Conservation (phyloP, 192 early-diverging fungal species). For the Mortierella alpina region DNA sequence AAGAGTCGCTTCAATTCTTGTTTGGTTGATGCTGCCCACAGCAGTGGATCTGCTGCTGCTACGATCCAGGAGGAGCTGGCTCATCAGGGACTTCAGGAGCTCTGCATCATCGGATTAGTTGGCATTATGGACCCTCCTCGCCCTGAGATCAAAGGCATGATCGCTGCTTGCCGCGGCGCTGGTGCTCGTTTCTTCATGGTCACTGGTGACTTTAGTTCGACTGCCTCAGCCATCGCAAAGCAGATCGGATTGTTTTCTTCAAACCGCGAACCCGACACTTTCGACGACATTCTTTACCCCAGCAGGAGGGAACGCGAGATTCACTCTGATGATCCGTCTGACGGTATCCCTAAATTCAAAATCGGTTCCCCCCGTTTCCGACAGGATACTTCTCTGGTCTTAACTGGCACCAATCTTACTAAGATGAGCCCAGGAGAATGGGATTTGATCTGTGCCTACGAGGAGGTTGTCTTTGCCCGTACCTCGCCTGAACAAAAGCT, state of each 20-base stretch:
- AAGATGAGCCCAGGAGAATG: constrained; percentile 75
- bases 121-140: constrained; percentile 89
- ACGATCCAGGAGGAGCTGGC: constrained; percentile 32
- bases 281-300: constrained; percentile 45
- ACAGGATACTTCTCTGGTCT: constrained; percentile 56
- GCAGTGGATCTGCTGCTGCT: neutral
- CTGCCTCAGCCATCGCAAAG: constrained; percentile 83
- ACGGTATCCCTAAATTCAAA: constrained; percentile 17
- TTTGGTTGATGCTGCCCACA: neutral
- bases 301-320: constrained; percentile 10
- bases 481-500: constrained; percentile 91
- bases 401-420: constrained; percentile 76
- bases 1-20: constrained; percentile 30
- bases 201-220: constrained; percentile 84
- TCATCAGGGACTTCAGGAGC: constrained; percentile 53
- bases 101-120: constrained; percentile 82
- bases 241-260: constrained; percentile 79
- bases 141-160: constrained; percentile 75
- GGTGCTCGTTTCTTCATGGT: constrained; percentile 88
- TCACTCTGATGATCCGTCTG: constrained; percentile 28
- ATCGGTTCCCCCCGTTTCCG: constrained; percentile 29
- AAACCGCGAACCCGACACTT: constrained; percentile 31
- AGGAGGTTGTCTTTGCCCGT: constrained; percentile 88
- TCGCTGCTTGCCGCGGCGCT: constrained; percentile 71
- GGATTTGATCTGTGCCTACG: constrained; percentile 76